Percentiles rank a stretch among this genome's conserved stretches.
Evolutionary conservation across 225 moss, liverwort and hornwort genomes (phyloP).

Genomic region (Asterella californica): DNA sequence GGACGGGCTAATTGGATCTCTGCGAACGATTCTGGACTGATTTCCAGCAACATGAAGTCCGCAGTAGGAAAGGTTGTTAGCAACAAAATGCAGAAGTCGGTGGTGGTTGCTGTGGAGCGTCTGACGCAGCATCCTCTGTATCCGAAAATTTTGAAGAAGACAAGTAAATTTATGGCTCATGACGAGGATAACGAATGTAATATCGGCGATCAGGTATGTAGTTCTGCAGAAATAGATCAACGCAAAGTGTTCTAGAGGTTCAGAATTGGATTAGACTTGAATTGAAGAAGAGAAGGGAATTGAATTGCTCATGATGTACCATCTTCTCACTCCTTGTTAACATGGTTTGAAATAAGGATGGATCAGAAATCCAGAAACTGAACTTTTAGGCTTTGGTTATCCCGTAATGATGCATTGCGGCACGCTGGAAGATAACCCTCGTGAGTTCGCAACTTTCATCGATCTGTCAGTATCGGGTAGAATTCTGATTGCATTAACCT

Average conservation of each 20-base stretch:
- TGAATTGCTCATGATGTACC: not conserved
- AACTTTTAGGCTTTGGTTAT: too few species aligned
- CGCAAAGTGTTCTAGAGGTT: too few species aligned
- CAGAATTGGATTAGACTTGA: too few species aligned
- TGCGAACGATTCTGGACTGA: too few species aligned
- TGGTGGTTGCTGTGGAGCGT: conserved; percentile 93
- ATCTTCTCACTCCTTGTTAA: not conserved
- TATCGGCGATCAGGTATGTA: conserved; percentile 74
- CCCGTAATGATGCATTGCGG: too few species aligned
- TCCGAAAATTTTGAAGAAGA: conserved; percentile 82
- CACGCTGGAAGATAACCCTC: too few species aligned
- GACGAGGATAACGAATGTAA: conserved; percentile 92
- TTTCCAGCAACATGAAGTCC: conserved; percentile 50
- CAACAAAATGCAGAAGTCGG: conserved; percentile 98
- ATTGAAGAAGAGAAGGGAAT: not conserved
- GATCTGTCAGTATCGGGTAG: too few species aligned
- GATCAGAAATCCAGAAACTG: too few species aligned
- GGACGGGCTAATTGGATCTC: too few species aligned
- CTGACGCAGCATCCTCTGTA: conserved; percentile 89
- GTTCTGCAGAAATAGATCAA: not conserved
- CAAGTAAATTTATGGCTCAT: conserved; percentile 96
- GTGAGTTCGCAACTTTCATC: too few species aligned
- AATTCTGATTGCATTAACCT: too few species aligned
- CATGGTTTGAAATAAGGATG: not conserved
- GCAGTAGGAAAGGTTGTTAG: conserved; percentile 89